Percentiles rank a stretch among this genome's conserved stretches.
These are phyloP conservation scores for Eucalyptus microcorys DNA, from an alignment of 345 rosid species.

Conservation along the genomic window DNA sequence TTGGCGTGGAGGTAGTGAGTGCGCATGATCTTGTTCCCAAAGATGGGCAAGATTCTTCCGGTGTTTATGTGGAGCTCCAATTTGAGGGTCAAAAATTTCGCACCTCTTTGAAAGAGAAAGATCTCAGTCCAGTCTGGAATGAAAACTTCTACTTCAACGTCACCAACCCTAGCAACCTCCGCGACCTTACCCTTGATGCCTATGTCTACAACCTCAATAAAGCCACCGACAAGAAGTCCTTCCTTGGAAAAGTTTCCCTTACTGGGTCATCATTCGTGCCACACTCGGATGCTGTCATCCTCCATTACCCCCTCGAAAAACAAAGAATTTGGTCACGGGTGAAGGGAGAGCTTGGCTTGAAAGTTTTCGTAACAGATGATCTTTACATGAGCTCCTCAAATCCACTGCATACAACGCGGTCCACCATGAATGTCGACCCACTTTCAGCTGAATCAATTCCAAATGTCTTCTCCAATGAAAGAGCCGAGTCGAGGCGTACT, in stretches of 20 bases:
- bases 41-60: constrained; percentile 44
- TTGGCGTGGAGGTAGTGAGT: constrained; percentile 77
- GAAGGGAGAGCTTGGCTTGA: constrained; percentile 72
- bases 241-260: constrained; percentile 63
- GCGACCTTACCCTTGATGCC: constrained; percentile 55
- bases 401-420: constrained; percentile 34
- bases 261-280: constrained; percentile 73
- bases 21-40: constrained; percentile 59
- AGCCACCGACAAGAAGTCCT: constrained; percentile 27
- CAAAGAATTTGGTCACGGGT: constrained; percentile 35
- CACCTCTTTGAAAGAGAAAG: constrained; percentile 52
- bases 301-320: constrained; percentile 81
- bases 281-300: constrained; percentile 55
- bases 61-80: constrained; percentile 67
- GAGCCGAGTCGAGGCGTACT: constrained; percentile 16
- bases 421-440: constrained; percentile 11
- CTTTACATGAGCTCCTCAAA: constrained; percentile 37
- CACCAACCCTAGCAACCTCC: constrained; percentile 46
- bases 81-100: constrained; percentile 69
- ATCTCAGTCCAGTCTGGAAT: constrained; percentile 72
- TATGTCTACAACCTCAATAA: constrained; percentile 29
- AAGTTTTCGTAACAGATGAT: constrained; percentile 61
- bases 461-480: constrained; percentile 1
- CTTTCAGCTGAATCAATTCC: constrained; percentile 7
- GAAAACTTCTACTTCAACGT: constrained; percentile 80